Conservation (phyloP, 73 alveolate genomes). For the Blepharisma stoltei region DNA sequence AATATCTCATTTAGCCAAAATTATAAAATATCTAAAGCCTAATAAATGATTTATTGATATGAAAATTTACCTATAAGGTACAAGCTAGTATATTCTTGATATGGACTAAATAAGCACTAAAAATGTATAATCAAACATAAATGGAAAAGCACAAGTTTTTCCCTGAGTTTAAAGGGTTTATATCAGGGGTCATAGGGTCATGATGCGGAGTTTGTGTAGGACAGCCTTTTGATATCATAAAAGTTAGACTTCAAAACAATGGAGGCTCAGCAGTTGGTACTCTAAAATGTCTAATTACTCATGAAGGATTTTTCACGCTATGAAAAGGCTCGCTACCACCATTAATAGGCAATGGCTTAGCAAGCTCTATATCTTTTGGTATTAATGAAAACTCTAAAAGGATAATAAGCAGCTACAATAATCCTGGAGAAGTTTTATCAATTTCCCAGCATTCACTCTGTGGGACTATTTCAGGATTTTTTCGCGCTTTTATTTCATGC, state of each 20-base stretch:
- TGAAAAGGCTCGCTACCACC: slow-evolving; percentile 6
- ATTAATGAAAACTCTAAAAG: slow-evolving; percentile 10
- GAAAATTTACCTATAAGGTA: too few relatives aligned
- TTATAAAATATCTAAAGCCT: too few relatives aligned
- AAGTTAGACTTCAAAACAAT: slow-evolving; percentile 9
- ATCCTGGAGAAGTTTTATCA: slow-evolving; percentile 3
- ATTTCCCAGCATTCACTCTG: neutral
- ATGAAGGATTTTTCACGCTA: slow-evolving; percentile 4
- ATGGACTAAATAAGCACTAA: too few relatives aligned
- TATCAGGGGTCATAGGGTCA: slow-evolving; percentile 27
- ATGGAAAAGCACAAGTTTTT: too few relatives aligned
- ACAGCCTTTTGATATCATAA: slow-evolving; percentile 27
- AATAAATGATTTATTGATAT: too few relatives aligned
- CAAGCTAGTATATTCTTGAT: too few relatives aligned
- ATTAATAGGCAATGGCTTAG: neutral
- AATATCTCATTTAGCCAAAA: too few relatives aligned
- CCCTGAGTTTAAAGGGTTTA: slow-evolving; percentile 2
- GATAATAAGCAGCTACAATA: neutral
- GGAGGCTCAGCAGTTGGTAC: neutral
- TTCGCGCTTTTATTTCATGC: neutral
- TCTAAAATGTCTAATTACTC: neutral
- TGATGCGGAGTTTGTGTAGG: slow-evolving; percentile 18
- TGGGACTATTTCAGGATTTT: neutral
- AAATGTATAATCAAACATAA: too few relatives aligned
- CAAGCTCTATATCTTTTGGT: slow-evolving; percentile 19